Evolutionary conservation across 169 alveolate species (phyloP).

Genomic region (Haemoproteus tartakovskyi): DNA sequence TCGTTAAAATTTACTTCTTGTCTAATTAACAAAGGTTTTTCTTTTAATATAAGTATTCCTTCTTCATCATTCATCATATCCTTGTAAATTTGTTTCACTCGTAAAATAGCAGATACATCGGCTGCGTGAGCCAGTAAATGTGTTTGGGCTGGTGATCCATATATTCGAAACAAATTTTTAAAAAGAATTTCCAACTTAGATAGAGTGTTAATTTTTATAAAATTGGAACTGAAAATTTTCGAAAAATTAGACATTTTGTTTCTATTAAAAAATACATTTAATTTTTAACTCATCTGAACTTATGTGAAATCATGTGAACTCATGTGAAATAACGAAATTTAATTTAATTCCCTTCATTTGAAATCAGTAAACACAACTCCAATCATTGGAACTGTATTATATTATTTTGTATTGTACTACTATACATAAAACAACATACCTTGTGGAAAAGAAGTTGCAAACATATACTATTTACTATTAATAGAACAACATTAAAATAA

Average conservation of each 20-base stretch:
- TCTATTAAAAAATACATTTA: too few species aligned
- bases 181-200: conserved; percentile 42
- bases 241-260: conserved; percentile 36
- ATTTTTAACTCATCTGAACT: too few species aligned
- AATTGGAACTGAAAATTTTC: conserved; percentile 57
- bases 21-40: conserved; percentile 54
- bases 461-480: too few species aligned
- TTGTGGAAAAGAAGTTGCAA: too few species aligned
- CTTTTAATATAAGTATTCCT: conserved; percentile 37
- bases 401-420: too few species aligned
- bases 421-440: too few species aligned
- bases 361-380: too few species aligned
- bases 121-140: conserved; percentile 66
- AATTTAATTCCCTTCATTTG: too few species aligned
- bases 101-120: conserved; percentile 49
- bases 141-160: conserved; percentile 41
- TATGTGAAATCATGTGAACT: too few species aligned
- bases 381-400: too few species aligned
- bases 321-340: too few species aligned
- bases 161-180: conserved; percentile 38
- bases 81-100: conserved; percentile 24
- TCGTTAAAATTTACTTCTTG: conserved; percentile 56
- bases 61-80: conserved; percentile 58
- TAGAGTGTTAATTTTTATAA: conserved; percentile 22
- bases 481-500: too few species aligned